These are phyloP conservation scores for Termitomyces titanicus DNA, from an alignment of 768 basidiomycete species.

Conservation along the genomic window DNA sequence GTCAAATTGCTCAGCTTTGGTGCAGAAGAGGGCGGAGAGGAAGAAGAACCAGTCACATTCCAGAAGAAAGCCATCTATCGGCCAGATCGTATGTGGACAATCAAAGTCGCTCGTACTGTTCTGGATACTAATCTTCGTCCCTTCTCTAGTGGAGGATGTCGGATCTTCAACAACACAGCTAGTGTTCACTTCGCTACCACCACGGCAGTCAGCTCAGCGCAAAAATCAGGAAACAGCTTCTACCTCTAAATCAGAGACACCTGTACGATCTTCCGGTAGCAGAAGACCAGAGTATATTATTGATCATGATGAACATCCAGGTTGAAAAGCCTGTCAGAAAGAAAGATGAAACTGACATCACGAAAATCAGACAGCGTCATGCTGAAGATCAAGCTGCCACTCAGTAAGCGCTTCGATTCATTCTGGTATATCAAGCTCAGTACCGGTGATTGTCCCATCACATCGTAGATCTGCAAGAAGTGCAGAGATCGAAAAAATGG, in stretches of 20 bases:
- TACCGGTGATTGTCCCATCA: not conserved
- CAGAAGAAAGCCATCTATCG: conserved; percentile 83
- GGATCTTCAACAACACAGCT: conserved; percentile 28
- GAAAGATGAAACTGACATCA: conserved; percentile 50
- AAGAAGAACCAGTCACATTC: conserved; percentile 49
- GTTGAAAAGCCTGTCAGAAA: conserved; percentile 27
- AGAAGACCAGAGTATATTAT: not conserved
- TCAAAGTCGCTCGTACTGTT: not conserved
- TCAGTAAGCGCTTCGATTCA: conserved; percentile 39
- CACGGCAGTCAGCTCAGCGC: conserved; percentile 7
- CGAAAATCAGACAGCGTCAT: conserved; percentile 73
- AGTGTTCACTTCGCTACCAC: conserved; percentile 34
- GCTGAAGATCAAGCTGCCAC: conserved; percentile 63
- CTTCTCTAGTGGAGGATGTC: conserved; percentile 35
- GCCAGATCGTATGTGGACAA: conserved; percentile 69
- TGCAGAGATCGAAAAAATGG: conserved; percentile 82
- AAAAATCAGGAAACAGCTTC: conserved; percentile 1
- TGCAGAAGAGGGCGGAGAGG: conserved; percentile 63
- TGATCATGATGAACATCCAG: not conserved
- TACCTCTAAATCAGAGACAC: not conserved
- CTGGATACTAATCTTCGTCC: conserved; percentile 2
- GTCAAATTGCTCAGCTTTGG: conserved; percentile 89
- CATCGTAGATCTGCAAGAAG: conserved; percentile 55
- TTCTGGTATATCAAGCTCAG: not conserved
- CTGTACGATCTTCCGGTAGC: conserved; percentile 3